These are phyloP conservation scores for Annulohypoxylon truncatum DNA, from an alignment of 2,329 filamentous ascomycete genomes.

Conservation along the genomic window DNA sequence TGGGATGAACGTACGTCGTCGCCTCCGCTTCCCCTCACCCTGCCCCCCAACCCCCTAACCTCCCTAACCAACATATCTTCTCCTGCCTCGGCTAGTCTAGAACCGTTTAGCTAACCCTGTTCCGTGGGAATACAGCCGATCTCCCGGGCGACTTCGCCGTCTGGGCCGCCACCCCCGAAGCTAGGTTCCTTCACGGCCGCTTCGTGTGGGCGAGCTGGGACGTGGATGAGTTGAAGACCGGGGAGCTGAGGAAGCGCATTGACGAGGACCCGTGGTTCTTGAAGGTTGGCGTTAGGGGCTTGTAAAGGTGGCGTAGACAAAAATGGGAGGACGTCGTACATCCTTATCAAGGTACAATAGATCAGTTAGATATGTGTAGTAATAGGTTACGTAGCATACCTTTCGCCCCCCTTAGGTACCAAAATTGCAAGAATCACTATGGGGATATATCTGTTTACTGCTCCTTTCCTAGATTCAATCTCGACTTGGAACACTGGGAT, in stretches of 20 bases:
- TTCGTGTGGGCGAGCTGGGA: conserved; percentile 56
- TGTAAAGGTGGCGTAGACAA: conserved; percentile 1
- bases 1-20: conserved; percentile 49
- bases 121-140: conserved; percentile 30
- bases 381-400: background rate
- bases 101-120: background rate
- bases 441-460: background rate
- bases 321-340: background rate
- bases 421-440: background rate
- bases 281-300: conserved; percentile 41
- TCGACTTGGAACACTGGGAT: background rate
- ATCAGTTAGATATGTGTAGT: background rate
- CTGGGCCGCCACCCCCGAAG: conserved; percentile 55
- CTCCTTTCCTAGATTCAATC: background rate
- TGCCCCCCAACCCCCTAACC: background rate
- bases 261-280: conserved; percentile 42
- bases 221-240: conserved; percentile 52
- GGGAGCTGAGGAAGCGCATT: conserved; percentile 43
- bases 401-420: background rate
- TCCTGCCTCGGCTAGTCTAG: background rate
- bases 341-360: background rate
- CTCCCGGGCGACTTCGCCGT: conserved; percentile 53
- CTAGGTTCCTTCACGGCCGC: conserved; percentile 53
- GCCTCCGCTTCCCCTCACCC: background rate
- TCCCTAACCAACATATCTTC: background rate